Conservation (phyloP, 345 rosid genomes). For the Moricandia moricandioides region DNA sequence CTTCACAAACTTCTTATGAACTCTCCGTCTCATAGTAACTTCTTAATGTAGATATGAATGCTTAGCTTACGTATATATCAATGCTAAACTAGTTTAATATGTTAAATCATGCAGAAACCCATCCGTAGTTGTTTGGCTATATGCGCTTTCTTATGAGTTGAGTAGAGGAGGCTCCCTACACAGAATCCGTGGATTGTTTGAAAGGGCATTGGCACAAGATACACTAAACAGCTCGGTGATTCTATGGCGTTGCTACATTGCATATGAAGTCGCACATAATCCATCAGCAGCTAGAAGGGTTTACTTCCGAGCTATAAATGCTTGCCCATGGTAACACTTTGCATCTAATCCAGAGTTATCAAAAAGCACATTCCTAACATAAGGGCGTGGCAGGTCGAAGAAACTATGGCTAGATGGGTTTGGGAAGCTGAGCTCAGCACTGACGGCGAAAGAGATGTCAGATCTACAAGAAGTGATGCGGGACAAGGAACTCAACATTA, state of each 20-base stretch:
- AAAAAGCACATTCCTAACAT: slow-evolving; percentile 1
- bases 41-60: background rate
- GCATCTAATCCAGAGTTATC: background rate
- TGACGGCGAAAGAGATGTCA: slow-evolving; percentile 77
- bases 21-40: background rate
- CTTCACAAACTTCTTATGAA: slow-evolving; percentile 15
- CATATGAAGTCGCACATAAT: slow-evolving; percentile 66
- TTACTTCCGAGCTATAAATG: slow-evolving; percentile 89
- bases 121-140: slow-evolving; percentile 68
- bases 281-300: slow-evolving; percentile 67
- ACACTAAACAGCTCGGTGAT: slow-evolving; percentile 54
- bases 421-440: slow-evolving; percentile 51
- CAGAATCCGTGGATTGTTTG: slow-evolving; percentile 82
- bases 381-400: slow-evolving; percentile 60
- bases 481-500: slow-evolving; percentile 83
- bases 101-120: slow-evolving; percentile 57
- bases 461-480: slow-evolving; percentile 98
- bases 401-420: slow-evolving; percentile 95
- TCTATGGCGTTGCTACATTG: slow-evolving; percentile 85
- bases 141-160: slow-evolving; percentile 77
- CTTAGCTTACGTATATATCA: background rate
- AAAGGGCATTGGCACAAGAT: slow-evolving; percentile 76
- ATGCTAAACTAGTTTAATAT: slow-evolving; percentile 11
- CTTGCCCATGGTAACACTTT: slow-evolving; percentile 80
- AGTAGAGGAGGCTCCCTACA: slow-evolving; percentile 59